Evolutionary conservation across 169 alveolate species (phyloP).

Genomic region (Plasmodium vinckei): DNA sequence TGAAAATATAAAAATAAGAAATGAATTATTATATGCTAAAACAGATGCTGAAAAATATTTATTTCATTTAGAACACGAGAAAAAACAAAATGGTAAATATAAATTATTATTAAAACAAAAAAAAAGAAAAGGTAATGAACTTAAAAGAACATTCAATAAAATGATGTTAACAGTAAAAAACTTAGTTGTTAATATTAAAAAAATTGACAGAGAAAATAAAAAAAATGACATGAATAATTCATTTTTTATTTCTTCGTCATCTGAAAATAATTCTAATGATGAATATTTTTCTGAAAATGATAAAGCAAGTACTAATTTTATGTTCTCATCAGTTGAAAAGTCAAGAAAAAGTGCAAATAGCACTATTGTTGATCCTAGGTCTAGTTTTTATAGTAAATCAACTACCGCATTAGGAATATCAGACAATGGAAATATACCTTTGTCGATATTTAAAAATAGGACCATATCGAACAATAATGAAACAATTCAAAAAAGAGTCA

Average conservation of each 20-base stretch:
- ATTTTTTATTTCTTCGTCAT: conserved; percentile 72
- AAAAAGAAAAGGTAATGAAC: conserved; percentile 28
- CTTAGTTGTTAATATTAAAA: conserved; percentile 49
- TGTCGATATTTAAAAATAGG: neutral
- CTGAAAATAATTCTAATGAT: conserved; percentile 32
- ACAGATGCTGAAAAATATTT: conserved; percentile 70
- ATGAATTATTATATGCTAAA: conserved; percentile 58
- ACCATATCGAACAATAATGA: neutral
- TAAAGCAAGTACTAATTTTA: conserved; percentile 35
- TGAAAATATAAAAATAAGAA: conserved; percentile 68
- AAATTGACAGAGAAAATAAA: conserved; percentile 65
- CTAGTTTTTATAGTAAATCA: conserved; percentile 59
- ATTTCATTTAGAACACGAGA: conserved; percentile 63
- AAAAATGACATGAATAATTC: conserved; percentile 72
- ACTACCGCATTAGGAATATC: conserved; percentile 28
- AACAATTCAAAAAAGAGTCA: neutral
- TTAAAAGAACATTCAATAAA: conserved; percentile 46
- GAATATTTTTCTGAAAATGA: conserved; percentile 24
- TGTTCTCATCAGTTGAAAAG: conserved; percentile 60
- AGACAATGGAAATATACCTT: conserved; percentile 7
- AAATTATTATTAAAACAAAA: conserved; percentile 50
- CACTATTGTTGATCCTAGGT: conserved; percentile 41
- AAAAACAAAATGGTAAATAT: conserved; percentile 73
- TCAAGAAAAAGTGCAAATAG: conserved; percentile 46
- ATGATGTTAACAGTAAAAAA: conserved; percentile 55